Percentiles rank a stretch among this genome's conserved stretches.
Evolutionary conservation across 371 early-diverging fungal genomes (phyloP).

Genomic region (Dichotomocladium elegans): DNA sequence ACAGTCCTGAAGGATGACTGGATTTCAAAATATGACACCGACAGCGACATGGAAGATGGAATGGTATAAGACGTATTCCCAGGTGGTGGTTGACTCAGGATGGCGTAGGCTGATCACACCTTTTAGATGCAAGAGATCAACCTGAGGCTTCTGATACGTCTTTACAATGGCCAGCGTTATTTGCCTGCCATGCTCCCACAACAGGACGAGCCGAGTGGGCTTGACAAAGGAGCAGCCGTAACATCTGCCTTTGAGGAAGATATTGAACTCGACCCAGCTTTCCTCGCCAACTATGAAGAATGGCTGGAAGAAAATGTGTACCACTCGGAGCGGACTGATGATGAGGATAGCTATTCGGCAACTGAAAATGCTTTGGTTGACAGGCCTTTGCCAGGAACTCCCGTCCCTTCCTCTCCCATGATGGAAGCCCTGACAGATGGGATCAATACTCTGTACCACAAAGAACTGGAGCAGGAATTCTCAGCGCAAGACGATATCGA

Average conservation of each 20-base stretch:
- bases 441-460: slow-evolving; percentile 26
- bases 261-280: slow-evolving; percentile 37
- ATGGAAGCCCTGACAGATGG: slow-evolving; percentile 5
- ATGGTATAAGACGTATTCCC: slow-evolving; percentile 29
- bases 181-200: slow-evolving; percentile 39
- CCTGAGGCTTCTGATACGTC: slow-evolving; percentile 55
- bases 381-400: not conserved
- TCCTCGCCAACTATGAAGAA: slow-evolving; percentile 56
- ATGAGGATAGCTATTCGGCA: not conserved
- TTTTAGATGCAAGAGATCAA: slow-evolving; percentile 60
- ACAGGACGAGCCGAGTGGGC: slow-evolving; percentile 20
- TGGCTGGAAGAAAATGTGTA: slow-evolving; percentile 69
- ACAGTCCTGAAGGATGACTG: slow-evolving; percentile 72
- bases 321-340: slow-evolving; percentile 5
- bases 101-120: too few relatives aligned
- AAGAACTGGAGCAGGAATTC: slow-evolving; percentile 26
- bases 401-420: slow-evolving; percentile 13
- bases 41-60: slow-evolving; percentile 71
- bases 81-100: too few relatives aligned
- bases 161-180: slow-evolving; percentile 64
- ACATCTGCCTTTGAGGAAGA: slow-evolving; percentile 13
- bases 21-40: slow-evolving; percentile 65
- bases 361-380: not conserved
- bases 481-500: not conserved
- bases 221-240: slow-evolving; percentile 13